Evolutionary conservation across 202 grass and related monocot genomes (phyloP).

Genomic region (Miscanthus sacchariflorus): DNA sequence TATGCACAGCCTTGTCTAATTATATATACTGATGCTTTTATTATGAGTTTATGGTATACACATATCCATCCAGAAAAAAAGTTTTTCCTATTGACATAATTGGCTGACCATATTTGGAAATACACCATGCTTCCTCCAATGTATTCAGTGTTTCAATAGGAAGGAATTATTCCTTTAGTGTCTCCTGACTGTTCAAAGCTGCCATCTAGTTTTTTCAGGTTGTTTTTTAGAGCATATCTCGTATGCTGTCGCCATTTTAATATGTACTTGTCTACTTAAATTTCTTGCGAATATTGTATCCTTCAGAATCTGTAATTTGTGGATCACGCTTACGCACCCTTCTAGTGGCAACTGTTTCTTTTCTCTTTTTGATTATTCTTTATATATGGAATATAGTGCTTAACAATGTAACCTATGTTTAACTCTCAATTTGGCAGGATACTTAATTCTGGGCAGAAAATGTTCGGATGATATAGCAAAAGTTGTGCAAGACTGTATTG

Average conservation of each 20-base stretch:
- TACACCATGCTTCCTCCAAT: constrained; percentile 25
- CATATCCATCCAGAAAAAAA: neutral
- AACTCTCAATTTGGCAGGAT: constrained; percentile 63
- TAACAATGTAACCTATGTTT: constrained; percentile 31
- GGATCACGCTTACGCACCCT: neutral
- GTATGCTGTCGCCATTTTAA: neutral
- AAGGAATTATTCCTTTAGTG: neutral
- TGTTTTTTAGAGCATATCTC: constrained; percentile 18
- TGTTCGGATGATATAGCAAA: constrained; percentile 67
- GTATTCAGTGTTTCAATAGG: neutral
- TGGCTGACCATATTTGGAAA: neutral
- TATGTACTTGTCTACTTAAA: neutral
- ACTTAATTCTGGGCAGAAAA: constrained; percentile 62
- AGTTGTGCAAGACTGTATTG: constrained; percentile 72
- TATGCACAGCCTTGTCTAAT: neutral
- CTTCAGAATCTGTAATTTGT: neutral
- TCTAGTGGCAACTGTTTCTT: neutral
- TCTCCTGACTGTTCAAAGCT: neutral
- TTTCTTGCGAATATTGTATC: constrained; percentile 21
- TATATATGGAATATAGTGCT: constrained; percentile 25
- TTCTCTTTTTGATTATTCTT: neutral
- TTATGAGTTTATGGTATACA: neutral
- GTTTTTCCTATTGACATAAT: neutral
- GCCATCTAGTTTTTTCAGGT: neutral
- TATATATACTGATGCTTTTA: neutral